These are phyloP conservation scores for Citrus glauca DNA, from an alignment of 345 rosid genomes.

Conservation along the genomic window DNA sequence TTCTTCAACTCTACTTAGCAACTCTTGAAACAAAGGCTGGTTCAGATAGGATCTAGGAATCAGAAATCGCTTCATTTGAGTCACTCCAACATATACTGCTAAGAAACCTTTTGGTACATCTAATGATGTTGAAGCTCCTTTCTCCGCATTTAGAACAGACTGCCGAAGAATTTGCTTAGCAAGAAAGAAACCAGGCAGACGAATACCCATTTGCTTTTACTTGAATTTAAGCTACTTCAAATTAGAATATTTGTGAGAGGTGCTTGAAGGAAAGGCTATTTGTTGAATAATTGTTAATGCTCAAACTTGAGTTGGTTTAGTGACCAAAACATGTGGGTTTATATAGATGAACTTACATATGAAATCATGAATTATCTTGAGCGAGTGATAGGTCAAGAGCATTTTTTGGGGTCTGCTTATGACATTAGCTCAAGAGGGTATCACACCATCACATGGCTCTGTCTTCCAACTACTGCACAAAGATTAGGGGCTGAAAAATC, in stretches of 20 bases:
- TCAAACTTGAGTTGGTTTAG: neutral
- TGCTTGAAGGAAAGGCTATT: neutral
- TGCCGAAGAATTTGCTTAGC: slow-evolving; percentile 7
- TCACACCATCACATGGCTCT: neutral
- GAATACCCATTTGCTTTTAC: neutral
- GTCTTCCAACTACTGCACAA: neutral
- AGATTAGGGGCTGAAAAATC: neutral
- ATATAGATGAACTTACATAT: neutral
- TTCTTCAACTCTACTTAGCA: slow-evolving; percentile 30
- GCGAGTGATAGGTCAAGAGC: neutral
- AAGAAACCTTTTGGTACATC: slow-evolving; percentile 13
- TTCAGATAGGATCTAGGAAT: slow-evolving; percentile 31
- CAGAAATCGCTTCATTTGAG: slow-evolving; percentile 21
- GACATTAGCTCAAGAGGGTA: neutral
- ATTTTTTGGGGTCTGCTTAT: neutral
- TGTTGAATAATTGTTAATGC: neutral
- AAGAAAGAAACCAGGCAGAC: neutral
- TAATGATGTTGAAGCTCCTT: neutral
- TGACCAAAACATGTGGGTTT: neutral
- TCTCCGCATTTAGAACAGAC: neutral
- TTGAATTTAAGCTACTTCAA: neutral
- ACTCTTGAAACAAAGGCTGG: slow-evolving; percentile 33
- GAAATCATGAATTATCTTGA: neutral
- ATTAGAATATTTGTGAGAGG: neutral
- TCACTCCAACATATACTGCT: slow-evolving; percentile 18